Base-by-base conservation (phyloP, 768 basidiomycete genomes). In the Rhodotorula babjevae region DNA sequence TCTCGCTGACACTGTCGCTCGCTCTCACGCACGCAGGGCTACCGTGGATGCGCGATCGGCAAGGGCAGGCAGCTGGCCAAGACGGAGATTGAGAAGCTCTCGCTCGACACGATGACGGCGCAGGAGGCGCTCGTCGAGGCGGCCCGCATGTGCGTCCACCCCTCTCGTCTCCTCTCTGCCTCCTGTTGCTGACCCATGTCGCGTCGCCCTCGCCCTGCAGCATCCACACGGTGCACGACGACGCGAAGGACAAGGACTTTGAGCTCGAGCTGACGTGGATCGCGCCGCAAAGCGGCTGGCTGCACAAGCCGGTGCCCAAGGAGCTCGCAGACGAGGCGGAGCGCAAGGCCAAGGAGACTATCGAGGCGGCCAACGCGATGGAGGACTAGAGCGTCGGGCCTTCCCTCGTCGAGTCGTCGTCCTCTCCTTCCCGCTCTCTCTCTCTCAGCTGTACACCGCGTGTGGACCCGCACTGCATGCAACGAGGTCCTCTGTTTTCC, bases 191-290 rank as follows among this genome's bases (percentile, higher is more conserved):
- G 27, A 29, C 46, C 67, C 18, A n/a, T 36, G 79, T n/a, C n/a
- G n/a, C n/a, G n/a, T n/a, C n/a, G n/a, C n/a, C 1, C 21, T 7
- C 44, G 12, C 14, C 47, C 27, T 21, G 42, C 80, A 99, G 95
- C 80, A 95, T 98, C 80, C 93, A 99, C 82, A 87, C 92, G 53
- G 93, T 96, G 25, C 96, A 99, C 79, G 95, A 98, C 74, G 96
- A 98, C 80, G 88, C 91, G 72, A 96, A 97, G 82, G 94, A 97
- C 83, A 98, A 97, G 80, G 91, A 94, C 62, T 98, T 99, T 75
- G 96, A 98, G 80, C 86, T 99, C 40, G 96, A 99, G 82, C 87
- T 99, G 86, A 91, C 93, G 49, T 99, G 96, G 96, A 88, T 97
- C 69, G 87, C 93, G 52, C 85, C 87, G 47, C 92, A 95, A 82